Evolutionary conservation across 148 eudicot species (phyloP).

Genomic region (Polygonum aviculare): DNA sequence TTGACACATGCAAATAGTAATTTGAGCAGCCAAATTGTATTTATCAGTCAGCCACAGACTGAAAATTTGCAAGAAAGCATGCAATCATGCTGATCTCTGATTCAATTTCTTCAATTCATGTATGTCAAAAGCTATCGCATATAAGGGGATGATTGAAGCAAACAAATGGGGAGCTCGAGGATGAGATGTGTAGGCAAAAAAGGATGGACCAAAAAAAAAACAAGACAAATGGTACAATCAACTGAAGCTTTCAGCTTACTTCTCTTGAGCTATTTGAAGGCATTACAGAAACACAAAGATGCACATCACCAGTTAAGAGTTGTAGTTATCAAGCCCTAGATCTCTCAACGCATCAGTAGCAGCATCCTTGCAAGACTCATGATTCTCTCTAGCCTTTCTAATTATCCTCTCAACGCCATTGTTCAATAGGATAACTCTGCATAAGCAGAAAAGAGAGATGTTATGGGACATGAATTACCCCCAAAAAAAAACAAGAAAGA

Average conservation of each 20-base stretch:
- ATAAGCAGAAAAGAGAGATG: slow-evolving; percentile 10
- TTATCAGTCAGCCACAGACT: not conserved
- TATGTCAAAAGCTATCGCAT: not conserved
- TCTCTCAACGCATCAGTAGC: slow-evolving; percentile 92
- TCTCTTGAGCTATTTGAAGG: not conserved
- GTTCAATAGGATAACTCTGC: slow-evolving; percentile 61
- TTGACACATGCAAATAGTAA: not conserved
- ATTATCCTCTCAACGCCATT: slow-evolving; percentile 74
- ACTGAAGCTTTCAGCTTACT: not conserved
- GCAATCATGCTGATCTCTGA: not conserved
- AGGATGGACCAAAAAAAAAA: not conserved
- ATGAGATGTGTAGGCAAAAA: not conserved
- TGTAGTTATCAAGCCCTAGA: slow-evolving; percentile 84
- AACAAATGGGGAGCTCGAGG: not conserved
- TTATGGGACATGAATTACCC: not conserved
- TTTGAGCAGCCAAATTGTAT: not conserved
- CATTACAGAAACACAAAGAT: not conserved
- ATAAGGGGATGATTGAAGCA: not conserved
- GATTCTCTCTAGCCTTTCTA: slow-evolving; percentile 64
- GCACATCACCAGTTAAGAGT: slow-evolving; percentile 23
- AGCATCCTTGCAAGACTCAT: slow-evolving; percentile 65
- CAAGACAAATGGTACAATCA: not conserved
- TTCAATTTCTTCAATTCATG: not conserved
- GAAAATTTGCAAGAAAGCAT: not conserved
- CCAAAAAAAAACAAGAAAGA: not conserved